Base-by-base conservation (phyloP, 2,329 filamentous ascomycete genomes). In the Penicillium sp. region DNA sequence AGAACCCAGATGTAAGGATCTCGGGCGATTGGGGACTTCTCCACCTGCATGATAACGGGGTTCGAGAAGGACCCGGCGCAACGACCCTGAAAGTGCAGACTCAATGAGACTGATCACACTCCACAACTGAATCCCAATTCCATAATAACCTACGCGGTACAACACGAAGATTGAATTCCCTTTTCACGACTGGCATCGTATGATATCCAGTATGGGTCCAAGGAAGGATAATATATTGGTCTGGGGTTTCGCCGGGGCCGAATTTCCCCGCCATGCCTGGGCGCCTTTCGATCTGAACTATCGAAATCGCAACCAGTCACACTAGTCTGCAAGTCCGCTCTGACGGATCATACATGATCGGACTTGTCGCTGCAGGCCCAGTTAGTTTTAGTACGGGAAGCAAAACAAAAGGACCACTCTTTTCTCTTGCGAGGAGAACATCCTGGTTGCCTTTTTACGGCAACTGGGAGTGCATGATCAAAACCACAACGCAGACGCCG, bases 271-370 rank as follows among this genome's bases (percentile, higher is more conserved):
- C 52, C 30, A 41, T 36, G 41, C 47, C 29, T 60, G 50, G 29
- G 43, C 41, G 45, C 43, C 33, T 60, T 60, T 52, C 53, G 58
- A 61, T 60, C 55, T 58, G 55, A 56, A 53, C 57, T 53, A 52
- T 57, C 53, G 47, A 42, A 60, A 61, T 55, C 52, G 49, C 49
- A 53, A 54, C 58, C 49, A 46, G 51, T 49, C 34, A 37, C 41
- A 45, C 34, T 46, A 52, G 41, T 41, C 49, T 46, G 53, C 49
- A 46, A 49, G 50, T 33, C 28, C 46, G 42, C 45, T 51, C 40
- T 36, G 48, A 49, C 52, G 40, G 38, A 50, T 53, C 49, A 50
- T 44, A 50, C 47, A 47, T 38, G 44, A 56, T 58, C 42, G 41
- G 43, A 56, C 49, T 51, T 51, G 36, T 40, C 40, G 27, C 48